Base-by-base conservation (phyloP, 2,329 filamentous ascomycete genomes). In the Penicillium verrucosum region DNA sequence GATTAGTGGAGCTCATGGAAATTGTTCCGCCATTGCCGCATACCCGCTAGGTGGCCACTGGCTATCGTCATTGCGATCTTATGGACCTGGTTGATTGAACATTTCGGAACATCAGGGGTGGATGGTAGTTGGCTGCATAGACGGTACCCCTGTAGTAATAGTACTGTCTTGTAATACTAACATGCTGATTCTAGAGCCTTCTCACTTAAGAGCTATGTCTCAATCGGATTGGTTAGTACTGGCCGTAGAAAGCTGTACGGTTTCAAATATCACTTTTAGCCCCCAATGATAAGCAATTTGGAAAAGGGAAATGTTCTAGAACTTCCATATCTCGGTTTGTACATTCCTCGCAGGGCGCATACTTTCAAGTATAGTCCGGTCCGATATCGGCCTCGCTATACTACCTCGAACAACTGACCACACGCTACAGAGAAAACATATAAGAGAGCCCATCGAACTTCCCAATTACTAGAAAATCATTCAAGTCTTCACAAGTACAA, bases 351-450 rank as follows among this genome's bases (percentile, higher is more conserved):
- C 25, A 55, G 37, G 29, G 11, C 18, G 36, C 10, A 34, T 23
- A 36, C 21, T 27, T 10, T 6, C 21, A 32, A 38, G 29, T 18
- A 47, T 32, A 21, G 18, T n/a, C 27, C 23, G 41, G 54, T 56
- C 54, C 54, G 54, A 56, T 56, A 56, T 56, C 54, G 54, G 54
- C 54, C 47, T 32, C 41, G 11, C 14, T 43, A 23, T 41, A 12
- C 21, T 29, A 12, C 32, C 16, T 23, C 14, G 21, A 41, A 12
- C 16, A 18, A 12, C 16, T 32, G 12, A 9, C 23, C 45, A 23
- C 45, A 23, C 25, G 34, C 3, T 46, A 41, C 30, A 4, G 16
- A 29, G 14, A 25, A 40, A 49, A 32, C 21, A 23, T 56, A 52
- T 56, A 56, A 52, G 9, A 41, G 21, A 30, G 34, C 21, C 30